Conservation (phyloP, 495 filamentous ascomycete species). For the Neurospora tetraspora region DNA sequence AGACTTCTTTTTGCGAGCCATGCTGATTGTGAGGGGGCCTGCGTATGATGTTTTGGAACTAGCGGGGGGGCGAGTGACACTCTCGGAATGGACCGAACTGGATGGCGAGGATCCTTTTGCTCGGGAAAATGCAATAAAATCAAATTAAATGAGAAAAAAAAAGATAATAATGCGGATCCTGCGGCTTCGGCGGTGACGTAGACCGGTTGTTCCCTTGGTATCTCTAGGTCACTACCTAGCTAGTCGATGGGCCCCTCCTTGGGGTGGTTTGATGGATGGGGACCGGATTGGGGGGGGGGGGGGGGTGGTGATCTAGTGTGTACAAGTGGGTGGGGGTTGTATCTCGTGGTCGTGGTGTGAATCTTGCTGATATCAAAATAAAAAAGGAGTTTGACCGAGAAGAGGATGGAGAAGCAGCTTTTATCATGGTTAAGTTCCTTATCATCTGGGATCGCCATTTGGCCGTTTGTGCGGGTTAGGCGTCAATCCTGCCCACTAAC, state of each 20-base stretch:
- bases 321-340: background rate
- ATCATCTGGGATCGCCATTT: background rate
- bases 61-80: background rate
- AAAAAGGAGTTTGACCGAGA: background rate
- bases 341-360: background rate
- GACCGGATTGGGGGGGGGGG: background rate
- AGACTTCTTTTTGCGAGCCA: background rate
- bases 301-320: background rate
- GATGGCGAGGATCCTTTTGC: background rate
- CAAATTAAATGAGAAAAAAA: background rate
- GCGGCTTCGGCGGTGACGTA: background rate
- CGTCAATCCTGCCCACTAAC: background rate
- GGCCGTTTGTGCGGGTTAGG: background rate
- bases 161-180: background rate
- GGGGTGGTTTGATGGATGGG: background rate
- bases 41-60: background rate
- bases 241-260: background rate
- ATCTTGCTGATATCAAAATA: background rate
- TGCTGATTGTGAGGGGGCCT: background rate
- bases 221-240: background rate
- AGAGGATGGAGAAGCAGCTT: background rate
- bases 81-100: background rate
- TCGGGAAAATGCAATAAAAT: background rate
- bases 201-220: background rate
- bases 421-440: background rate